Evolutionary conservation across 2,329 filamentous ascomycete species (phyloP), one percentile per base, ranked within the genome.

Genomic region (Xylaria sp.): DNA sequence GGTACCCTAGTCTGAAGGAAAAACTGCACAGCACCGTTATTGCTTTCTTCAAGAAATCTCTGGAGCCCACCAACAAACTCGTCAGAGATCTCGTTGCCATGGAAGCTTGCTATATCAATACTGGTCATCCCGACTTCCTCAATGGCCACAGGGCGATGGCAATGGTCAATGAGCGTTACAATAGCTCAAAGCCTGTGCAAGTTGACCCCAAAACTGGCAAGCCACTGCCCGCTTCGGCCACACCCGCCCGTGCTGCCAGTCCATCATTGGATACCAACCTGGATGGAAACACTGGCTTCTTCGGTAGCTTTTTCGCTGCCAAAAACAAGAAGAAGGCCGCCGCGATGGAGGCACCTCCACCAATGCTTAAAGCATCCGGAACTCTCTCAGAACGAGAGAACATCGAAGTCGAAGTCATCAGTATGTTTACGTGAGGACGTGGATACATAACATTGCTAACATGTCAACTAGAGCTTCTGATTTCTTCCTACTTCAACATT

Each of bases 311-410:
- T 86, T 99, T 97, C 76, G 92, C 95, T 11, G 94, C 92, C 75
- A 99, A 98, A 87, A 99, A 98, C 83, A 99, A 98, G 89, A 99
- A 99, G 87, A 98, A 97, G 89, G 96, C 96, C 81, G 95, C 95
- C n/a, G 94, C 94, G 50, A 99, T 99, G 95, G 95, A 99, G 77
- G 84, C 95, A 14, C 95, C 95, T 40, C 95, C 95, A 66, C 87
- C 95, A 31, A 94, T 88, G 43, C 87, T 99, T 61, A 99, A 97
- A 83, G 95, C 95, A 35, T 96, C 92, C 2, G 94, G 95, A 43
- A 96, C 90, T 25, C 83, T 99, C 40, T 96, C 92, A 4, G 95
- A 99, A 80, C 92, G 95, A 65, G 95, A 99, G 78, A 89, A 89
- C 63, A 92, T 97, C 67, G 95, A 99, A 78, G 95, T 99, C 49